A percentile compares a stretch with the other conserved stretches of the same genome.
Evolutionary conservation across 1,284 basidiomycete species (phyloP).

Genomic region (Cutaneotrichosporon sp.): DNA sequence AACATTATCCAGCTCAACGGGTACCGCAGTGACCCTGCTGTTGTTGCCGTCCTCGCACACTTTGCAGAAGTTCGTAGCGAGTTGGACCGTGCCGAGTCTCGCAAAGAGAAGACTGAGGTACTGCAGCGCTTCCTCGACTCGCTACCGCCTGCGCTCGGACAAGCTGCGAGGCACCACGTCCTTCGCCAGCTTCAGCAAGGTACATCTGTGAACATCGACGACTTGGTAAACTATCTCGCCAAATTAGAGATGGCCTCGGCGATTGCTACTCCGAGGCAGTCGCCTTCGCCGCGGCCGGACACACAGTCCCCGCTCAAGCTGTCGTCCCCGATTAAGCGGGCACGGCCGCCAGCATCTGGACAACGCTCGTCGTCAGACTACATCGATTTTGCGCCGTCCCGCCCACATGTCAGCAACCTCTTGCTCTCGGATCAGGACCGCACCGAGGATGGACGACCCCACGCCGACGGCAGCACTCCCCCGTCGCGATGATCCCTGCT

Average conservation of each 20-base stretch:
- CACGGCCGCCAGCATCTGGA: not conserved
- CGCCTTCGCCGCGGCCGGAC: not conserved
- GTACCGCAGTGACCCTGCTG: not conserved
- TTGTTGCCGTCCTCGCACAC: not conserved
- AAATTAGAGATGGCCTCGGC: slow-evolving; percentile 12
- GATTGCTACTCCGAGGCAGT: not conserved
- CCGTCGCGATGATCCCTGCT: not conserved
- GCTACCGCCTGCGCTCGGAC: slow-evolving; percentile 11
- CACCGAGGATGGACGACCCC: not conserved
- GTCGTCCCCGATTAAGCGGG: not conserved
- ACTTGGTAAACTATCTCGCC: slow-evolving; percentile 10
- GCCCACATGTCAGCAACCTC: slow-evolving; percentile 13
- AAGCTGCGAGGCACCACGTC: slow-evolving; percentile 9
- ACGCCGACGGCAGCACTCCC: not conserved
- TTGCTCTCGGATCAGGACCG: not conserved
- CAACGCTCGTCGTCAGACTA: slow-evolving; percentile 2
- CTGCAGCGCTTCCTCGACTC: slow-evolving; percentile 6
- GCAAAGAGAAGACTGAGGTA: not conserved
- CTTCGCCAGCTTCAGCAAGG: not conserved
- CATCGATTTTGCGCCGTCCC: slow-evolving; percentile 13
- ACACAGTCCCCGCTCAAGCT: not conserved
- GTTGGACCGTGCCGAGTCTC: slow-evolving; percentile 2
- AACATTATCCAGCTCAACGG: not conserved
- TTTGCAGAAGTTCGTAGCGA: slow-evolving; percentile 5
- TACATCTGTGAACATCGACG: slow-evolving; percentile 13